Base-by-base conservation (phyloP, 2,329 filamentous ascomycete genomes). In the Fusarium palustre region DNA sequence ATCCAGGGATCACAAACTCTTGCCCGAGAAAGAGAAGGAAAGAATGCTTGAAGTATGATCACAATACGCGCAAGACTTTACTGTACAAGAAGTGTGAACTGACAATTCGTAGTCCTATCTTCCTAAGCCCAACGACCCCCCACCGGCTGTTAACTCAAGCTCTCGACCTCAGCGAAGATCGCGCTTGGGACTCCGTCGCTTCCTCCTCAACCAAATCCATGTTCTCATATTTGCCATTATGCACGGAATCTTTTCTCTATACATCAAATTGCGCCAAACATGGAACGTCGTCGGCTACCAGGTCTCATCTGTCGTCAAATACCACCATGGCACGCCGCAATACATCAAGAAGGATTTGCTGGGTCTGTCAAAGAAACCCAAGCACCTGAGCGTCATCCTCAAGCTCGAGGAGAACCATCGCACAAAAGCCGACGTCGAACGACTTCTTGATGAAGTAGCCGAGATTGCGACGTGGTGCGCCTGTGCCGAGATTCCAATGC, bases 271-370 rank as follows among this genome's bases (percentile, higher is more conserved):
- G 61, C 90, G 94, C 60, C 90, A 93, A 76, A 88, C 89, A 57
- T 96, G 93, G 81, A 91, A 95, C 78, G 88, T 91, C 11, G 86
- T 97, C 50, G 84, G 89, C 71, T 92, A 96, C 78, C 90, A 92
- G 63, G 83, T 95, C 68, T 88, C 93, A 55, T 92, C 93, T 12
- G 87, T 98, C 65, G 85, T 97, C 56, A 94, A 95, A 79, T 96
- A 99, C 82, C 97, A 99, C 81, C 96, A 99, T 80, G 92, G 93
- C 54, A 97, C 95, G 1, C 96, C 96, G 10, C 93, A 97, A 77
- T 89, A 97, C 76, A 97, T 99, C 72, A 90, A 91, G 75, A 90
- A 91, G 75, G 96, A 99, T 81, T 91, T 98, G 28, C 89, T 89
- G 78, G 85, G 86, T 12, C 80, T 99, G 59, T 86, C 84, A 60